Percentiles rank a stretch among this genome's conserved stretches.
These are phyloP conservation scores for Viridothelium virens DNA, from an alignment of 495 filamentous ascomycete genomes.

Conservation along the genomic window DNA sequence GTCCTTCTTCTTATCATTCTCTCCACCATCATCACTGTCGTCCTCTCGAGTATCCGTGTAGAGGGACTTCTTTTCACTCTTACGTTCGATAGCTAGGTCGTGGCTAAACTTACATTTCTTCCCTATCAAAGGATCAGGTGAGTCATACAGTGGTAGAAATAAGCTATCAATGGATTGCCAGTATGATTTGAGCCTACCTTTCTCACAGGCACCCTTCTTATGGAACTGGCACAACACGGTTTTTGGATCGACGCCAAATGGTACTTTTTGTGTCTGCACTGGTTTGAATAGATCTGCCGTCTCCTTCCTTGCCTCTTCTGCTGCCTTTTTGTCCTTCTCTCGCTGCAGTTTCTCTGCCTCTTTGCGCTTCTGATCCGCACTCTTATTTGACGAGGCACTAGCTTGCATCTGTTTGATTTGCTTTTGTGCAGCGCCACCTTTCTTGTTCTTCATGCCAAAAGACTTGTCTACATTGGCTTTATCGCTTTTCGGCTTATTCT, in stretches of 20 bases:
- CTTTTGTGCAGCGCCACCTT: constrained; percentile 81
- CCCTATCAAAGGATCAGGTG: constrained; percentile 25
- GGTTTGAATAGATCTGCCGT: constrained; percentile 85
- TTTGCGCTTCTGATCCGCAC: constrained; percentile 76
- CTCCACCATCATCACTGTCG: constrained; percentile 49
- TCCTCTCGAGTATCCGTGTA: constrained; percentile 78
- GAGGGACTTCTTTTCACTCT: constrained; percentile 81
- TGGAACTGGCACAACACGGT: constrained; percentile 93
- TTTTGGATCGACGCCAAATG: constrained; percentile 97
- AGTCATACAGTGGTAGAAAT: background rate
- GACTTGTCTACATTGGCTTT: constrained; percentile 88
- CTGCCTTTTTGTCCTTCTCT: constrained; percentile 81
- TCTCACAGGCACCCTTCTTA: constrained; percentile 96
- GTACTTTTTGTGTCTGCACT: constrained; percentile 89
- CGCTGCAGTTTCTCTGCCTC: constrained; percentile 79
- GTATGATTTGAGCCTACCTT: constrained; percentile 41
- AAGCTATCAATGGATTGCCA: background rate
- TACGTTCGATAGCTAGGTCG: constrained; percentile 80
- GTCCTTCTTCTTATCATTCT: constrained; percentile 75
- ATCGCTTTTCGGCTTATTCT: constrained; percentile 57
- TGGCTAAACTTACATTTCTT: constrained; percentile 97
- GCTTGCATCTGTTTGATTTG: constrained; percentile 73
- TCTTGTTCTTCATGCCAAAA: constrained; percentile 99
- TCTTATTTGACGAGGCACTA: constrained; percentile 62
- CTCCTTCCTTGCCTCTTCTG: constrained; percentile 70